These are phyloP conservation scores for Trichoderma atrobrunneum DNA, from an alignment of 2,329 filamentous ascomycete genomes.

Conservation along the genomic window DNA sequence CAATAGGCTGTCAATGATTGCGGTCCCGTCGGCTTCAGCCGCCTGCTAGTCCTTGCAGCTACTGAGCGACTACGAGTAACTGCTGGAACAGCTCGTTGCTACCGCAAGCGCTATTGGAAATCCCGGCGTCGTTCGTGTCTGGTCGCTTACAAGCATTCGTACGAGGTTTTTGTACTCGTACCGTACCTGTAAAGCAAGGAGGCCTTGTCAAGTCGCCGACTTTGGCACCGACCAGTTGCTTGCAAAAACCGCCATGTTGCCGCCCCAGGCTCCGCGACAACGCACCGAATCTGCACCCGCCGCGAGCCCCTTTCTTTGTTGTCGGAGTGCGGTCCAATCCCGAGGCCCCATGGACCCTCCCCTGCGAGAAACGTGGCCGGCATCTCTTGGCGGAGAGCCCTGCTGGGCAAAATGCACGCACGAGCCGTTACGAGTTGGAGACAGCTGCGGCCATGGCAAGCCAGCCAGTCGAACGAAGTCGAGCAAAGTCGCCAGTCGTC, in stretches of 20 bases:
- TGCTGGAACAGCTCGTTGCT: not conserved
- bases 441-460: not conserved
- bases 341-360: slow-evolving; percentile 7
- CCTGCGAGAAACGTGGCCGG: slow-evolving; percentile 15
- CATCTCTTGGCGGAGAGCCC: slow-evolving; percentile 17
- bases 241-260: not conserved
- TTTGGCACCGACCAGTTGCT: not conserved
- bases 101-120: not conserved
- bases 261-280: not conserved
- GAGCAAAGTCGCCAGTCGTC: not conserved
- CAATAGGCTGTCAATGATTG: slow-evolving; percentile 1
- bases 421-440: not conserved
- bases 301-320: slow-evolving; percentile 3
- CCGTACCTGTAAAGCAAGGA: not conserved
- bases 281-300: slow-evolving; percentile 1
- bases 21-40: slow-evolving; percentile 13
- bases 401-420: slow-evolving; percentile 6
- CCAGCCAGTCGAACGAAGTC: not conserved
- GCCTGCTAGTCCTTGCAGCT: slow-evolving; percentile 3
- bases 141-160: not conserved
- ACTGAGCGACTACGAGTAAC: not conserved
- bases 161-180: not conserved
- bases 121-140: not conserved
- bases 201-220: not conserved
- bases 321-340: slow-evolving; percentile 13